Evolutionary conservation across 768 basidiomycete species (phyloP).

Genomic region (Phlegmacium glaucopus): DNA sequence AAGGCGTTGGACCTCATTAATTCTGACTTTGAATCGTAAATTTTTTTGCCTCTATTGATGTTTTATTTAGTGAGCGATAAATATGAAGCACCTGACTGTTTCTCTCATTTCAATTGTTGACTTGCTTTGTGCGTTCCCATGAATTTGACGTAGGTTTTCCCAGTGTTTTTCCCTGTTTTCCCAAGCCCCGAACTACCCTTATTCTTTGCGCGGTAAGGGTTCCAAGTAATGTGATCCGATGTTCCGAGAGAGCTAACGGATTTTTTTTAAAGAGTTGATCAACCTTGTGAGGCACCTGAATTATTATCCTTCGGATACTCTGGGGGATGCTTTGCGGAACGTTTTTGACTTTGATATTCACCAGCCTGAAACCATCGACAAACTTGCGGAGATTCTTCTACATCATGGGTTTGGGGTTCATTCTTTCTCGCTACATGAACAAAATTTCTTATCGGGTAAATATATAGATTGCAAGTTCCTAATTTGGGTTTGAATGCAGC

Average conservation of each 20-base stretch:
- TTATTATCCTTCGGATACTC: constrained; percentile 53
- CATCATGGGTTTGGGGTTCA: constrained; percentile 52
- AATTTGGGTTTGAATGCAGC: constrained; percentile 55
- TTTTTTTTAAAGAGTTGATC: constrained; percentile 54
- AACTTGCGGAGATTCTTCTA: constrained; percentile 52
- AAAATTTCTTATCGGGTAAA: not conserved
- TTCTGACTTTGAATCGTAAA: too few relatives aligned
- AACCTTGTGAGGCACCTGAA: constrained; percentile 63
- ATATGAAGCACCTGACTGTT: too few relatives aligned
- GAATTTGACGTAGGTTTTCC: too few relatives aligned
- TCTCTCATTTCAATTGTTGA: too few relatives aligned
- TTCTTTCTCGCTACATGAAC: not conserved
- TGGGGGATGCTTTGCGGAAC: constrained; percentile 59
- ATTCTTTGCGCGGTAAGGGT: constrained; percentile 59
- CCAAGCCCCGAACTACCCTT: constrained; percentile 68
- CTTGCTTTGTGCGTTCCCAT: too few relatives aligned
- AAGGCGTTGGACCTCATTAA: too few relatives aligned
- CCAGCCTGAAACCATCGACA: constrained; percentile 61
- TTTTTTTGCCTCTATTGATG: too few relatives aligned
- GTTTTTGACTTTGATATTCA: constrained; percentile 72
- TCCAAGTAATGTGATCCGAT: not conserved
- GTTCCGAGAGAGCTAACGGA: too few relatives aligned
- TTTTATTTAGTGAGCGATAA: too few relatives aligned
- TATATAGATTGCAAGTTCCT: constrained; percentile 45
- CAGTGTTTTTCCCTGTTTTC: too few relatives aligned